Percentiles rank a stretch among this genome's conserved stretches.
Evolutionary conservation across 78 protist species (phyloP).

Genomic region (Andalucia godoyi): DNA sequence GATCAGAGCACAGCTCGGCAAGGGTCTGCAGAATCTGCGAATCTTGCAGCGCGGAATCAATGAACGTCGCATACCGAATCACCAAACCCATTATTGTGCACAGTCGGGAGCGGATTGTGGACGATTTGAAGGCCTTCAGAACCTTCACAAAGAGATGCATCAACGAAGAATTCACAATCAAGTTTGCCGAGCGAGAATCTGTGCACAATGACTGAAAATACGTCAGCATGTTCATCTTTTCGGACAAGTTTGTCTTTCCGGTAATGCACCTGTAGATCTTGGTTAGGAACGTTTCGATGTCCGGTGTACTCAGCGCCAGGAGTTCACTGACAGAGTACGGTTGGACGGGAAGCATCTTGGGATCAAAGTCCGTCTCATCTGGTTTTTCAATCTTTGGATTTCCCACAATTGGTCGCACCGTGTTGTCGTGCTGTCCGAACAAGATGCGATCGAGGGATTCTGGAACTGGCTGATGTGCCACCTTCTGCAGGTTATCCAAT

Average conservation of each 20-base stretch:
- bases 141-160: neutral
- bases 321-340: neutral
- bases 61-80: constrained; percentile 22
- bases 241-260: neutral
- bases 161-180: constrained; percentile 4
- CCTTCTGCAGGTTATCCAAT: too few relatives aligned
- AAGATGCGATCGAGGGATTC: neutral
- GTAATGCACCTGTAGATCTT: neutral
- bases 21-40: neutral
- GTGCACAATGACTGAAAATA: constrained; percentile 5
- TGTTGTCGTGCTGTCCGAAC: constrained; percentile 1
- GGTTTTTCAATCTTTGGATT: constrained; percentile 11
- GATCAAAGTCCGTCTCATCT: neutral
- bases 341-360: neutral
- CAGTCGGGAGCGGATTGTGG: neutral
- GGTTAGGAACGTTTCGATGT: constrained; percentile 11
- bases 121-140: neutral
- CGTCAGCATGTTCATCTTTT: constrained; percentile 1
- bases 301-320: neutral
- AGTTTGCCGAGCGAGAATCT: neutral
- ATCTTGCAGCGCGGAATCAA: neutral
- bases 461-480: neutral
- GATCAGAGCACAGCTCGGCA: neutral
- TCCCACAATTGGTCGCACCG: constrained; percentile 6
- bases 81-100: constrained; percentile 8